Evolutionary conservation across 257 asterid species (phyloP), one percentile per base, ranked within the genome.

Genomic region (Voacanga thouarsii): DNA sequence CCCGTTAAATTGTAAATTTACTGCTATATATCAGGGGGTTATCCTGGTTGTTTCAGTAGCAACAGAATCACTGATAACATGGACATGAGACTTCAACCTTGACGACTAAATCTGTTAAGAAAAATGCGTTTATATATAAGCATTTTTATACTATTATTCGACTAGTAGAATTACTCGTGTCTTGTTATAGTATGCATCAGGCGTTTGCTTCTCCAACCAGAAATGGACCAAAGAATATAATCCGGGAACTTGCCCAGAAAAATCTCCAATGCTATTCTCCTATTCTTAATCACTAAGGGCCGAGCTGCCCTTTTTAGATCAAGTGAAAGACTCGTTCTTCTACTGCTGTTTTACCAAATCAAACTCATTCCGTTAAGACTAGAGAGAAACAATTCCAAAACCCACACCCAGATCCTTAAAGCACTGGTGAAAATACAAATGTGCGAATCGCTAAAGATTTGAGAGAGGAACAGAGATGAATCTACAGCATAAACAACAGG

Each of bases 401-500:
- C 28, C 55, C 74, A 43, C 23, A n/a, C 16, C 18, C 45, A 77
- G 75, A 68, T 77, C 80, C 75, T 53, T 24, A 23, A 77, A 71
- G 30, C 11, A n/a, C 69, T 71, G 64, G 1, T 28, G 55, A 1
- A 18, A 77, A 45, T 30, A 55, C 80, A 53, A 33, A n/a, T n/a
- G 26, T 3, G 53, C 9, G 14, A 65, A 28, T 12, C 45, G 14
- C n/a, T 61, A 12, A 12, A 45, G n/a, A 1, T 37, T 64, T 50
- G 41, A 19, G 65, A 64, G 55, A 76, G 7, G 24, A 28, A 43
- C 26, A 57, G 37, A 49, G 18, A 79, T 68, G 85, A 81, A 68
- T 67, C 51, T 50, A 16, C 78, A 79, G 71, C 76, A 71, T n/a
- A 84, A 79, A 44, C 81, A 84, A 12, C 72, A 45, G 72, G 72